Evolutionary conservation across 768 basidiomycete species (phyloP).

Genomic region (Phylloporus sp.): DNA sequence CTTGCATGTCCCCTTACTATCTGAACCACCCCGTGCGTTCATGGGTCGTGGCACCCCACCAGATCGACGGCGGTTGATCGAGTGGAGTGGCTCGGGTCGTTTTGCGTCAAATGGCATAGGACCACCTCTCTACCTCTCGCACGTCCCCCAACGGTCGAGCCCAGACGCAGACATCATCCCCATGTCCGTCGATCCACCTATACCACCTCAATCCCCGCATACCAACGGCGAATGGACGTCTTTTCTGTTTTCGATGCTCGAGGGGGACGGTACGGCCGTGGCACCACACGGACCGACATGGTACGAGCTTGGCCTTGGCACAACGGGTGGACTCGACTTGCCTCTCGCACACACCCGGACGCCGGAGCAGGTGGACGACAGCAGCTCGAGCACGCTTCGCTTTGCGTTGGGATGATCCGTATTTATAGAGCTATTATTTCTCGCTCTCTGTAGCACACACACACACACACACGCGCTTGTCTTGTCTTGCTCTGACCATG

Average conservation of each 20-base stretch:
- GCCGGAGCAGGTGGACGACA: constrained; percentile 18
- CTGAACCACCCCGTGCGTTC: constrained; percentile 32
- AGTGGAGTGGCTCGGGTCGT: constrained; percentile 27
- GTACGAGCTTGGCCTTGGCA: constrained; percentile 29
- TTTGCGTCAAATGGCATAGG: constrained; percentile 19
- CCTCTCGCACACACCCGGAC: constrained; percentile 12
- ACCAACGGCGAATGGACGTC: constrained; percentile 31
- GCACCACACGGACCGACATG: constrained; percentile 18
- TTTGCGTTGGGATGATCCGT: constrained; percentile 29
- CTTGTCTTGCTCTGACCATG: background rate
- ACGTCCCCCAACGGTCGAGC: constrained; percentile 18
- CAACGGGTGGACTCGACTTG: constrained; percentile 8
- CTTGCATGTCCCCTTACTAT: constrained; percentile 29
- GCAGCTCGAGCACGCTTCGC: constrained; percentile 28
- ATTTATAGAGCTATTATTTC: constrained; percentile 30
- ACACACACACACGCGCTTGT: background rate
- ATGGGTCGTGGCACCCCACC: constrained; percentile 34
- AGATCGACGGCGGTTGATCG: constrained; percentile 25
- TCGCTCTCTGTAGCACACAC: background rate
- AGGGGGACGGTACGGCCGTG: constrained; percentile 25
- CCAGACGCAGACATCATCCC: constrained; percentile 17
- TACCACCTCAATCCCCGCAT: constrained; percentile 5
- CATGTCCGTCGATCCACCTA: constrained; percentile 19
- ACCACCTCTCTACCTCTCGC: constrained; percentile 24
- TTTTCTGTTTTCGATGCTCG: constrained; percentile 33